Percentiles rank a stretch among this genome's conserved stretches.
Evolutionary conservation across 202 grass and related monocot genomes (phyloP).

Genomic region (Eragrostis tef): DNA sequence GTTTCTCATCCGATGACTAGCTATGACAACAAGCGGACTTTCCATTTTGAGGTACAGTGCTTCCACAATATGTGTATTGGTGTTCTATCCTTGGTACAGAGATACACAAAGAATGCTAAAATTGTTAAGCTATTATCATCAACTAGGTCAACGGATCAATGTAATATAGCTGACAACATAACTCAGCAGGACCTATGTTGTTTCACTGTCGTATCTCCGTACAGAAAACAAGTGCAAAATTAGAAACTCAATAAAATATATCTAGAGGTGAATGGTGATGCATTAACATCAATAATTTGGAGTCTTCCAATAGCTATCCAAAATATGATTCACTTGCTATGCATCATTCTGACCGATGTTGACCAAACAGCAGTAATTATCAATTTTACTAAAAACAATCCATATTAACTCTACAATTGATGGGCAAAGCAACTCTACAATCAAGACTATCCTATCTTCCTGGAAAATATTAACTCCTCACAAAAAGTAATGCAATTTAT

Average conservation of each 20-base stretch:
- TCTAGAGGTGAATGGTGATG: slow-evolving; percentile 11
- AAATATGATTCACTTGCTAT: slow-evolving; percentile 14
- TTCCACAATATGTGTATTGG: background rate
- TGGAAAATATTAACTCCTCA: slow-evolving; percentile 18
- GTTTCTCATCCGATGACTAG: slow-evolving; percentile 28
- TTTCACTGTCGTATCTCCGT: background rate
- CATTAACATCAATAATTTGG: slow-evolving; percentile 5
- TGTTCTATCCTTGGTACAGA: background rate
- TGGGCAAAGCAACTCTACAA: slow-evolving; percentile 8
- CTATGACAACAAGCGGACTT: background rate
- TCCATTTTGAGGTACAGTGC: slow-evolving; percentile 15
- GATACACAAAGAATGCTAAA: slow-evolving; percentile 4
- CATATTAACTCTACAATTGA: background rate
- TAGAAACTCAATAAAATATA: slow-evolving; percentile 26
- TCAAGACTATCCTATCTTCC: background rate
- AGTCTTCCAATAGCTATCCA: background rate
- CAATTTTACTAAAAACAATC: background rate
- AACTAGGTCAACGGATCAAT: background rate
- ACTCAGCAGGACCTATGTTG: background rate
- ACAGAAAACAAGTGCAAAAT: slow-evolving; percentile 22
- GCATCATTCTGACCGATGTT: slow-evolving; percentile 15
- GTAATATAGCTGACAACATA: background rate
- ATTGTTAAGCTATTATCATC: background rate
- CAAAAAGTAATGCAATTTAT: background rate
- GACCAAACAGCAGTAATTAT: slow-evolving; percentile 8